Evolutionary conservation across 805 yeast species (phyloP).

Genomic region (Starmerella tilneyi): DNA sequence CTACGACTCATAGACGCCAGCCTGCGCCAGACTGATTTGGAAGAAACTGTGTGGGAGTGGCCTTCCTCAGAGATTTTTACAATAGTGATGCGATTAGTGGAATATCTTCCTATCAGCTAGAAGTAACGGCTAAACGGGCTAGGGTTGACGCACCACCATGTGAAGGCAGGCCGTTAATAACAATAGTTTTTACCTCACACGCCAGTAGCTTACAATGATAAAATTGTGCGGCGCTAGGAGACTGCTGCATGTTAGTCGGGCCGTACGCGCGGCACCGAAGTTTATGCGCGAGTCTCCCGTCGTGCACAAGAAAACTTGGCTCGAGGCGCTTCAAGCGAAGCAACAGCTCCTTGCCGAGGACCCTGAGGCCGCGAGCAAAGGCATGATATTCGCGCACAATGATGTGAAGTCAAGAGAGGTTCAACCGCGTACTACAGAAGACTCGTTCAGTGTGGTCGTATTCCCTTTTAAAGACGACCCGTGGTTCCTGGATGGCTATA

Average conservation of each 20-base stretch:
- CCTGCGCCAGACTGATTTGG: too few species aligned
- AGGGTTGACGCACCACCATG: too few species aligned
- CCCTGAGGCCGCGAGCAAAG: conserved; percentile 28
- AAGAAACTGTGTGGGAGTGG: too few species aligned
- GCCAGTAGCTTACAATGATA: too few species aligned
- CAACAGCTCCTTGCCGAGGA: conserved; percentile 59
- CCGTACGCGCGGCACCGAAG: neutral
- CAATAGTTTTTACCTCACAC: too few species aligned
- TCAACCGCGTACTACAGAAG: conserved; percentile 62
- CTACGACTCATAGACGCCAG: too few species aligned
- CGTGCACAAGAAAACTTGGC: conserved; percentile 59
- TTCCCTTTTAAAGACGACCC: conserved; percentile 78
- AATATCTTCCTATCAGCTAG: too few species aligned
- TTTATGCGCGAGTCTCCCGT: conserved; percentile 32
- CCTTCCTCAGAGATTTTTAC: too few species aligned
- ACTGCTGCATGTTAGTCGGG: conserved; percentile 5
- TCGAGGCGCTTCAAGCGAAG: conserved; percentile 69
- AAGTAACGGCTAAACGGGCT: too few species aligned
- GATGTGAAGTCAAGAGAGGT: conserved; percentile 63
- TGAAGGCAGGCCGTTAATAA: too few species aligned
- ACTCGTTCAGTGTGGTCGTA: conserved; percentile 42
- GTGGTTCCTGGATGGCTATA: conserved; percentile 75
- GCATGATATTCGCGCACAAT: conserved; percentile 42
- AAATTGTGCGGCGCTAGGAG: neutral
- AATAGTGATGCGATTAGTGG: too few species aligned